A percentile compares a stretch with the other conserved stretches of the same genome.
Evolutionary conservation across 2,329 filamentous ascomycete species (phyloP).

Genomic region (Myriosclerotinia scirpicola): DNA sequence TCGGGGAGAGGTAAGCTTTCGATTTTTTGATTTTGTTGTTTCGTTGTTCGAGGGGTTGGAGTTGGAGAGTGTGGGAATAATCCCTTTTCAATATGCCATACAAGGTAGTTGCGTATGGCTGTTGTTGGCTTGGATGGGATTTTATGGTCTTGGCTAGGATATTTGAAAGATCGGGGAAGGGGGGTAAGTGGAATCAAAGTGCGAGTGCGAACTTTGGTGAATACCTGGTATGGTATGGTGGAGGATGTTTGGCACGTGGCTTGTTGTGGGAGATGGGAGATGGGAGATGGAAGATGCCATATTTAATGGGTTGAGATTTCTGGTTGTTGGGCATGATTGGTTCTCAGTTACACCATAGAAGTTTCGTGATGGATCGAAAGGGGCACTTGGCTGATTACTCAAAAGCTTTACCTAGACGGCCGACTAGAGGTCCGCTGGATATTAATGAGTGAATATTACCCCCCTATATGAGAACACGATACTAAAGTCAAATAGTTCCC

Average conservation of each 20-base stretch:
- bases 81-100: not conserved
- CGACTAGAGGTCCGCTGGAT: slow-evolving; percentile 79
- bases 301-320: not conserved
- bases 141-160: too few species aligned
- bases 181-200: too few species aligned
- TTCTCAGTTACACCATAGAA: not conserved
- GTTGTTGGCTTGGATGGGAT: not conserved
- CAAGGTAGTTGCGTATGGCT: not conserved
- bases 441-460: slow-evolving; percentile 62
- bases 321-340: not conserved
- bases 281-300: not conserved
- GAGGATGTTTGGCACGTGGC: not conserved
- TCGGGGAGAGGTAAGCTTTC: slow-evolving; percentile 21
- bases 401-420: slow-evolving; percentile 53
- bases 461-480: slow-evolving; percentile 5
- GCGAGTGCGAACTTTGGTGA: slow-evolving; percentile 9
- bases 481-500: slow-evolving; percentile 27
- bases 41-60: not conserved
- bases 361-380: not conserved
- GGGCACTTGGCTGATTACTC: slow-evolving; percentile 4
- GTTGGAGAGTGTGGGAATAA: too few species aligned
- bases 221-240: not conserved
- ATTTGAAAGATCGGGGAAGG: not conserved
- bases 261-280: not conserved
- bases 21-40: not conserved